Base-by-base conservation (phyloP, 116 monocot species). In the Papilionanthe hybrid region DNA sequence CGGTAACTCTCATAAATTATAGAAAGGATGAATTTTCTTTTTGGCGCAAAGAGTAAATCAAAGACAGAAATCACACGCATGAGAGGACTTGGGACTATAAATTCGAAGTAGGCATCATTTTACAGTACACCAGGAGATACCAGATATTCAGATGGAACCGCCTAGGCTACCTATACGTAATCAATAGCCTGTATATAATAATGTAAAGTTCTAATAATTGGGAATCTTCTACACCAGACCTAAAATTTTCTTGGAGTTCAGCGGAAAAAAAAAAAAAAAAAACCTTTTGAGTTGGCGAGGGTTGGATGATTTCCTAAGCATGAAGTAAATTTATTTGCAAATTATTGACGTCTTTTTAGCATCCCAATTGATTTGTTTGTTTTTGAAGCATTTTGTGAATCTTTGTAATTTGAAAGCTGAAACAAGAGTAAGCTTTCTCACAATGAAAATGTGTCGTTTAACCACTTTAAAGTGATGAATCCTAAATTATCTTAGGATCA, bases 1-100 rank as follows among this genome's bases (percentile, higher is more conserved):
- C 18, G 79, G 44, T 37, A 82, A 78, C 48, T 76, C 82, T 6
- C 81, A 78, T 27, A 60, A 83, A 58, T 37, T 42, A 53, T 86
- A 82, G 78, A 73, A 43, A 25, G 29, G 41, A 37, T 10, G 69
- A 30, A 2, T 67, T 67, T 67, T 45, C 9, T 45, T 45, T 0
- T 7, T 10, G 45, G 45, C 10, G 45, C 45, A 45, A 45, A 6
- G 10, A 45, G 45, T 45, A 45, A 45, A 8, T 10, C 10, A 45
- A 10, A 45, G 53, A 17, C 53, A 53, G 11, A 49, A 53, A 53
- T 17, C 53, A 53, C 17, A 15, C 17, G 53, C 13, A 45, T 45
- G 45, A 45, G 45, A 45, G 10, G 45, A 45, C 45, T 45, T 45
- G 10, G 45, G 5, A 5, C 0, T 45, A 45, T 45, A 10, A 7